phyloP scores from a whole-genome alignment of 1,284 basidiomycete genomes.

The Ustilago xerochloae region DNA sequence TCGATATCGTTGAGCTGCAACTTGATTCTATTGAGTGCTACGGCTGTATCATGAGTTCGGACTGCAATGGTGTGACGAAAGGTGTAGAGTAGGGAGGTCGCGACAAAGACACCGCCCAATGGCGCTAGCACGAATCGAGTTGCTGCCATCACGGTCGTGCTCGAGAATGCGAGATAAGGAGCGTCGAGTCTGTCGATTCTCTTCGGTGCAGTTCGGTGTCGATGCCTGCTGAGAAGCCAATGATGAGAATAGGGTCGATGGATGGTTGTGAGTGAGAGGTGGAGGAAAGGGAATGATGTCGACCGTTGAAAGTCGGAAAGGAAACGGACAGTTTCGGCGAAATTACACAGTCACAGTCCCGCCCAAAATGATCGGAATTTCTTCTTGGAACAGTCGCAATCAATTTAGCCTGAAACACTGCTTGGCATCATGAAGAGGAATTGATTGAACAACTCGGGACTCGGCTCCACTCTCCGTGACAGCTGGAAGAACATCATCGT shows the following conservation, averaged over 20 bases:
- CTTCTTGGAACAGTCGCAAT: slow-evolving; percentile 19
- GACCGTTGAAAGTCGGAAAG: not conserved
- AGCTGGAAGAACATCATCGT: slow-evolving; percentile 7
- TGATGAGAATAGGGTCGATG: not conserved
- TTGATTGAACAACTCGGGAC: slow-evolving; percentile 18
- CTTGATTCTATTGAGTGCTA: slow-evolving; percentile 41
- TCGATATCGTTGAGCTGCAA: slow-evolving; percentile 50
- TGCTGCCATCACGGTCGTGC: slow-evolving; percentile 24
- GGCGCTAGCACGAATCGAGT: slow-evolving; percentile 43
- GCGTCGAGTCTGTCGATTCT: too few relatives aligned
- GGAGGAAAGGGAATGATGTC: not conserved
- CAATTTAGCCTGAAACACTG: not conserved
- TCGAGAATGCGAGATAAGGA: too few relatives aligned
- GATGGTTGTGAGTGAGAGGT: not conserved
- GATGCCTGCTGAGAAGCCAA: too few relatives aligned
- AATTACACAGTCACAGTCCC: too few relatives aligned
- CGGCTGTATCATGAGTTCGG: slow-evolving; percentile 45
- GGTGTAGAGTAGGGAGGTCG: slow-evolving; percentile 50
- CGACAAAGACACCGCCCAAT: slow-evolving; percentile 48
- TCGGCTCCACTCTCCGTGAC: slow-evolving; percentile 13
- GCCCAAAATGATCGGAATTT: too few relatives aligned
- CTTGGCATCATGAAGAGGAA: not conserved
- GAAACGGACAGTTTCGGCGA: too few relatives aligned
- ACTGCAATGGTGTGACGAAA: slow-evolving; percentile 51
- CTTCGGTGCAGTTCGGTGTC: too few relatives aligned